Evolutionary conservation across 164 flowering plant genomes (phyloP).

Genomic region (Tinospora cordifolia): DNA sequence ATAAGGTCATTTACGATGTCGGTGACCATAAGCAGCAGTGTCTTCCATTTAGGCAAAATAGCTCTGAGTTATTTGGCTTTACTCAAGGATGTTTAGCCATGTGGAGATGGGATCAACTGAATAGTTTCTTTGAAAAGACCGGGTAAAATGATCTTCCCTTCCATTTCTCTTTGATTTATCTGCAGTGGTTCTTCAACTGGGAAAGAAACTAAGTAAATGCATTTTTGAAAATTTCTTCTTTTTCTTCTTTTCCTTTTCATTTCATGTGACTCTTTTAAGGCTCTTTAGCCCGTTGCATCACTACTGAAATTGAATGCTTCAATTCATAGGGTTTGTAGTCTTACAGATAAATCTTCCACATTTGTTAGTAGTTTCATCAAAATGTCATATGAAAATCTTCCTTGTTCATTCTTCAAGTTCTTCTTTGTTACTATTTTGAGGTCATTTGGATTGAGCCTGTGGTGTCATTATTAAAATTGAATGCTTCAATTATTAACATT

Average conservation of each 20-base stretch:
- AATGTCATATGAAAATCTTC: no score
- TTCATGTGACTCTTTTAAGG: not conserved
- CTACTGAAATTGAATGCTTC: no score
- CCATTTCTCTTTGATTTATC: not conserved
- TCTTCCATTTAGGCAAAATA: constrained; percentile 33
- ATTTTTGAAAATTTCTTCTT: not conserved
- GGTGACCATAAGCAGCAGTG: constrained; percentile 40
- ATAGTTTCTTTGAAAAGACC: constrained; percentile 52
- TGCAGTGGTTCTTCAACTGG: not conserved
- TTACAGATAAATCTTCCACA: no score
- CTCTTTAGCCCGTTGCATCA: no score
- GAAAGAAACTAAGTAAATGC: not conserved
- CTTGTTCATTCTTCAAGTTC: not conserved
- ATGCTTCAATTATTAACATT: not conserved
- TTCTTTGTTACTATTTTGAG: not conserved
- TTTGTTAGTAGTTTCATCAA: no score
- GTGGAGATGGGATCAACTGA: constrained; percentile 82
- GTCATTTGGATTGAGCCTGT: not conserved
- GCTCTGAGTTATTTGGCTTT: constrained; percentile 61
- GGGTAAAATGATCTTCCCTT: constrained; percentile 36
- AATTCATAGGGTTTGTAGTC: no score
- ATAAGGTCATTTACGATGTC: constrained; percentile 57
- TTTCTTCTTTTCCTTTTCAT: not conserved
- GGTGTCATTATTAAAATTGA: not conserved
- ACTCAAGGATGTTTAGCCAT: constrained; percentile 73